A percentile compares a stretch with the other conserved stretches of the same genome.
phyloP scores from a whole-genome alignment of 169 alveolate genomes.

The Babesia bigemina region DNA sequence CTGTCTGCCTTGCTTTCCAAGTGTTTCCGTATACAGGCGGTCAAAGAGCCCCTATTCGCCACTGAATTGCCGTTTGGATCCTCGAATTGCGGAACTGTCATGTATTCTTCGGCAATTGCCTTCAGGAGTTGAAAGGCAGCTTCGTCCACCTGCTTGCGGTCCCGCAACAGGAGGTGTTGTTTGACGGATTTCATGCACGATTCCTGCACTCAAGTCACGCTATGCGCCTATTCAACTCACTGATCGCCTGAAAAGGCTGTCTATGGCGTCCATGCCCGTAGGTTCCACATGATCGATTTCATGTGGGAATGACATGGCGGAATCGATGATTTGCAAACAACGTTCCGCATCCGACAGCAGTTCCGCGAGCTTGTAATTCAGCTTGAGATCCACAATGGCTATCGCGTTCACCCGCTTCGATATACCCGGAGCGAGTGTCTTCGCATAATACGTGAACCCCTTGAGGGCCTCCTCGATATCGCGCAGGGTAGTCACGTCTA shows the following conservation, averaged over 20 bases:
- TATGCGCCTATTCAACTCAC: neutral
- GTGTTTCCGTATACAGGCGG: neutral
- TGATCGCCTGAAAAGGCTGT: slow-evolving; percentile 12
- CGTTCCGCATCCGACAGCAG: neutral
- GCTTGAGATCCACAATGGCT: slow-evolving; percentile 8
- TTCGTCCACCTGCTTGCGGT: slow-evolving; percentile 36
- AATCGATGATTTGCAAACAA: slow-evolving; percentile 25
- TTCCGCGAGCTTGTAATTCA: neutral
- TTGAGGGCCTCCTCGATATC: slow-evolving; percentile 17
- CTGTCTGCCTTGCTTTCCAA: neutral
- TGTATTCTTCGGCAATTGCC: slow-evolving; percentile 18
- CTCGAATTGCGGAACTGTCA: neutral
- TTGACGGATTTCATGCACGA: neutral
- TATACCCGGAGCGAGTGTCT: slow-evolving; percentile 18
- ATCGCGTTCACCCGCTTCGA: neutral
- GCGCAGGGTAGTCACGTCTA: neutral
- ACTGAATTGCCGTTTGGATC: too few species aligned
- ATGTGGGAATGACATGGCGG: neutral
- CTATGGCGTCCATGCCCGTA: slow-evolving; percentile 27
- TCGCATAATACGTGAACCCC: slow-evolving; percentile 23
- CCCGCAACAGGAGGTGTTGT: neutral
- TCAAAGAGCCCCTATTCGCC: neutral
- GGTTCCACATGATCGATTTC: neutral
- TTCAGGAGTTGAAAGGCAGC: slow-evolving; percentile 37
- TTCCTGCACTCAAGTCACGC: neutral